Percentiles rank a stretch among this genome's conserved stretches.
Evolutionary conservation across 192 early-diverging fungal genomes (phyloP).

Genomic region (Irineochytrium annulatum): DNA sequence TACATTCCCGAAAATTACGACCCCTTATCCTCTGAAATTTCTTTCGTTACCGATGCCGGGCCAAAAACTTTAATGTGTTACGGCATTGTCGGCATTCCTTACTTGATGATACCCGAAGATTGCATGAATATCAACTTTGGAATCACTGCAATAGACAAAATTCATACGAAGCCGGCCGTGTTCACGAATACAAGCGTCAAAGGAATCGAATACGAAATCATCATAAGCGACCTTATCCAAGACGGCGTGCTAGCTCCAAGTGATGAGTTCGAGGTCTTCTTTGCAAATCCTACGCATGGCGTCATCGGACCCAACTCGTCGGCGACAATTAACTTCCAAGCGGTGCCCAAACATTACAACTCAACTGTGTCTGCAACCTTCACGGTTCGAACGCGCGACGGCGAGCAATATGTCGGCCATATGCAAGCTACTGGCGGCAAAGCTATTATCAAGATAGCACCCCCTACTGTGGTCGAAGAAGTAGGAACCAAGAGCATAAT

Average conservation of each 20-base stretch:
- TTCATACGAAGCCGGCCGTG: constrained; percentile 32
- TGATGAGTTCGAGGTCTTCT: constrained; percentile 59
- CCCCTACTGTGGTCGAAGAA: constrained; percentile 30
- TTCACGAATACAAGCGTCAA: constrained; percentile 50
- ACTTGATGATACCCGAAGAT: constrained; percentile 43
- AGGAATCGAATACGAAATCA: constrained; percentile 49
- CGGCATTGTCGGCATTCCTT: constrained; percentile 60
- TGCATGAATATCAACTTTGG: constrained; percentile 46
- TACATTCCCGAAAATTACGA: constrained; percentile 48
- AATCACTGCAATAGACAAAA: constrained; percentile 49
- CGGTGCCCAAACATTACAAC: constrained; percentile 49
- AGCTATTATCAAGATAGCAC: constrained; percentile 57
- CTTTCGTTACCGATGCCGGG: constrained; percentile 57
- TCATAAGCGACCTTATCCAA: constrained; percentile 29
- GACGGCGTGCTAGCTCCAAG: constrained; percentile 30
- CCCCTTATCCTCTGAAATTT: constrained; percentile 33
- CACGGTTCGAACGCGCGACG: constrained; percentile 45
- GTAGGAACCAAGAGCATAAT: constrained; percentile 17
- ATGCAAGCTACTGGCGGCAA: constrained; percentile 48
- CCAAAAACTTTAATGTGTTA: constrained; percentile 47
- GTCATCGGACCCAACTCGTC: constrained; percentile 35
- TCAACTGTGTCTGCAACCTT: constrained; percentile 39
- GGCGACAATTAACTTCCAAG: constrained; percentile 30
- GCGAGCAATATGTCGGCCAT: constrained; percentile 48
- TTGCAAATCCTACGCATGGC: constrained; percentile 46